Base-by-base conservation (phyloP, 345 rosid genomes). In the Conringia planisiliqua region DNA sequence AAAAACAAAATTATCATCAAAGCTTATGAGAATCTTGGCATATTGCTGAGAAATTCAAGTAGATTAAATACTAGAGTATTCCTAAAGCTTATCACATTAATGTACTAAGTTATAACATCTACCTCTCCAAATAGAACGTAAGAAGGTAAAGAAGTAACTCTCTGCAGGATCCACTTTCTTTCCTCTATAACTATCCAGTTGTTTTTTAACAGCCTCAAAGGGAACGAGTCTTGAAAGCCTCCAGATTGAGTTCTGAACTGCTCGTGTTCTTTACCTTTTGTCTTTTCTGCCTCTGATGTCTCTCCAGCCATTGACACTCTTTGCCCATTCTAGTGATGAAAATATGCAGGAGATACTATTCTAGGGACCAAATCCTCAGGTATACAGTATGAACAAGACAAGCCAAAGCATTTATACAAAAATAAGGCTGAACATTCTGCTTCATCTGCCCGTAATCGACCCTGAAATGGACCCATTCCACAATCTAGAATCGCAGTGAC, bases 71-170 rank as follows among this genome's bases (percentile, higher is more conserved):
- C 1, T 36, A 27, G 10, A 35, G 22, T 57, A 46, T 12, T 66
- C 18, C 64, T 43, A 27, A 12, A 13, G 62, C 61, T 7, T 39
- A 42, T n/a, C 50, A 17, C 30, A 38, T 55, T 17, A 13, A 1
- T 29, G 17, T 56, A 58, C 26, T 13, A 22, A 39, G 48, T 32
- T 76, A 62, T 30, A 58, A 27, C n/a, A 59, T 50, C 14, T 79
- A 91, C 97, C 97, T 91, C 80, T 51, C 98, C 98, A 85, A 94
- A 94, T 44, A 97, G 98, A 24, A 94, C 89, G 81, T 94, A 94
- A 56, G 96, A 89, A 51, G 97, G 98, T 73, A 94, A 81, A 82
- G 83, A 86, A 46, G 98, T 95, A 72, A 78, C 84, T 29, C 69
- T 79, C 90, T 44, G 57, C 59, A 62, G 85, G 78, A 71, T 70